Percentiles rank a stretch among this genome's conserved stretches.
Conservation (phyloP, 2,329 filamentous ascomycete species). For the Pseudogymnoascus destructans region DNA sequence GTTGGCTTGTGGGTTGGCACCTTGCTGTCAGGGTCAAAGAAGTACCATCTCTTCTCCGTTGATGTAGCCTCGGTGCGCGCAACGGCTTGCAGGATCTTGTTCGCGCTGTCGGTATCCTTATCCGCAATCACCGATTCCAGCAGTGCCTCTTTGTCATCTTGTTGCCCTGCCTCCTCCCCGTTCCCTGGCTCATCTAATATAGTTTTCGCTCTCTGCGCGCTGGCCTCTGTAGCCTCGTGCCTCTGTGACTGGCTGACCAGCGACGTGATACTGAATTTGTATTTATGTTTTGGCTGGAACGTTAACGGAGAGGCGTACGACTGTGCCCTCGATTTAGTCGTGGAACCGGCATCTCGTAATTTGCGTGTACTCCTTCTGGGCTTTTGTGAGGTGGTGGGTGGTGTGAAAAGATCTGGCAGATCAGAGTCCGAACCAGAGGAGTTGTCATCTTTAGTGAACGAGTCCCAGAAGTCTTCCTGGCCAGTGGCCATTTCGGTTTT, state of each 20-base stretch:
- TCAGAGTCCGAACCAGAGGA: conserved; percentile 1
- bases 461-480: neutral
- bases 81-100: conserved; percentile 42
- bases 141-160: conserved; percentile 16
- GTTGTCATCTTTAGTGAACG: neutral
- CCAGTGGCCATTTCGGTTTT: neutral
- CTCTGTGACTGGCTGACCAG: conserved; percentile 46
- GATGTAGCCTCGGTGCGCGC: conserved; percentile 46
- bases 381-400: neutral
- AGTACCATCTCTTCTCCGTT: conserved; percentile 40
- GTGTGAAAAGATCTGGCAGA: conserved; percentile 12
- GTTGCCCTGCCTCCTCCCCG: conserved; percentile 19
- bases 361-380: neutral
- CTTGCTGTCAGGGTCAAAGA: conserved; percentile 33
- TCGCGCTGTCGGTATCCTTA: conserved; percentile 30
- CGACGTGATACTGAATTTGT: conserved; percentile 50
- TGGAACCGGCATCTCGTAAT: neutral
- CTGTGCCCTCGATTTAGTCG: conserved; percentile 34
- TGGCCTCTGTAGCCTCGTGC: conserved; percentile 47
- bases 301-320: conserved; percentile 36
- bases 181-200: conserved; percentile 21
- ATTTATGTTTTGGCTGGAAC: conserved; percentile 33
- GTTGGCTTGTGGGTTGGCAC: conserved; percentile 10
- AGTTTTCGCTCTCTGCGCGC: conserved; percentile 31
- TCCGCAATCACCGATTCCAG: conserved; percentile 32